Evolutionary conservation across 495 filamentous ascomycete genomes (phyloP), one percentile per base, ranked within the genome.

Genomic region (Penicillium bovifimosum): DNA sequence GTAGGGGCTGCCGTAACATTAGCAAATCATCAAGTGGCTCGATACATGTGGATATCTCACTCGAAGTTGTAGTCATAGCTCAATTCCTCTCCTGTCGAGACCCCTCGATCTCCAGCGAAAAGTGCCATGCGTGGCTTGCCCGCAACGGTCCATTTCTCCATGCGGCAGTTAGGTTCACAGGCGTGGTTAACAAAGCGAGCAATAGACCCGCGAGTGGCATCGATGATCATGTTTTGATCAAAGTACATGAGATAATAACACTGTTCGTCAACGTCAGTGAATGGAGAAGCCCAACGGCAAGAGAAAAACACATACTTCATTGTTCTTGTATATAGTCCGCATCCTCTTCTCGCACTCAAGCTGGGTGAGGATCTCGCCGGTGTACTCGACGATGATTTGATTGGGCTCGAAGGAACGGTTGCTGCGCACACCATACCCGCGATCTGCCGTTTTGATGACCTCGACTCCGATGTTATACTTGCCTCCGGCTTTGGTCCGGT

Each of bases 21-120:
- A 69, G 52, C 36, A 46, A 40, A 29, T 17, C 3, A n/a, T 8
- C 20, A 39, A 47, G 0, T 14, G 13, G 6, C 3, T 13, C 17
- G 6, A 13, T 9, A 27, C 10, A 26, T 2, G n/a, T 17, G 17
- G 6, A 6, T 47, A 14, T 13, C 78, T 65, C 58, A 81, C 79
- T 96, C 87, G 65, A 98, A 98, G 67, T 98, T 98, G 78, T 98
- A 98, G 76, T 98, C 93, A 68, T 98, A 98, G n/a, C 91, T 97
- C 53, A 98, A 73, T 65, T 98, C 93, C 43, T 96, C 90, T 33
- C 93, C 93, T 20, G 90, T 95, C 78, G 86, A 87, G 64, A 98
- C 88, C 2, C 87, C 90, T 9, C 77, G 73, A 54, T 96, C 88
- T 9, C 92, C 91, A 26, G 93, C 95, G 66, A 98, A 98, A 1